These are phyloP conservation scores for Plasmodium adleri DNA, from an alignment of 169 alveolate genomes.

Conservation along the genomic window DNA sequence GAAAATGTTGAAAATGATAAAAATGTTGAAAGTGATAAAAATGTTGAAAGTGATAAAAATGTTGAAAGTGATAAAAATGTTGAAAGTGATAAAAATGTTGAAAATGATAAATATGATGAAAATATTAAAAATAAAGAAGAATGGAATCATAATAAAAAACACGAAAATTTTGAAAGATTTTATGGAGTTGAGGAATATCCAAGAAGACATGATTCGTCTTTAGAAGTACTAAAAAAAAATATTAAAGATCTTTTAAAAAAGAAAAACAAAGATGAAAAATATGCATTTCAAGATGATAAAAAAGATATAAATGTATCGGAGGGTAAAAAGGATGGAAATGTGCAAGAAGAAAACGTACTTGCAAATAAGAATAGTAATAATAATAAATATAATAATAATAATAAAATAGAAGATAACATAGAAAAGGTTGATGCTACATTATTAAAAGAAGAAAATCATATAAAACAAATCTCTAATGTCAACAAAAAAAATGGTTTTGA, in stretches of 20 bases:
- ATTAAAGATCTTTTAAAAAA: conserved; percentile 48
- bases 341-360: too few relatives aligned
- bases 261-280: conserved; percentile 7
- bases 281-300: background rate
- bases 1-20: background rate
- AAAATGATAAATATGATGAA: background rate
- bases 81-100: background rate
- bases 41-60: background rate
- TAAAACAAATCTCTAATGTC: too few relatives aligned
- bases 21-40: background rate
- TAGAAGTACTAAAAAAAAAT: conserved; percentile 46
- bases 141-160: background rate
- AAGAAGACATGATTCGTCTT: conserved; percentile 65
- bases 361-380: too few relatives aligned
- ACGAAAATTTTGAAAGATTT: conserved; percentile 43
- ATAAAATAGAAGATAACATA: too few relatives aligned
- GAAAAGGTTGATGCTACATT: too few relatives aligned
- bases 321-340: too few relatives aligned
- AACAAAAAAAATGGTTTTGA: too few relatives aligned
- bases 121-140: background rate
- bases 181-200: conserved; percentile 15
- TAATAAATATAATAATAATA: too few relatives aligned
- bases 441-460: too few relatives aligned
- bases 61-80: background rate
- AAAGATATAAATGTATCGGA: background rate